Evolutionary conservation across 345 rosid genomes (phyloP), one percentile per base, ranked within the genome.

Genomic region (Melaleuca quinquenervia): DNA sequence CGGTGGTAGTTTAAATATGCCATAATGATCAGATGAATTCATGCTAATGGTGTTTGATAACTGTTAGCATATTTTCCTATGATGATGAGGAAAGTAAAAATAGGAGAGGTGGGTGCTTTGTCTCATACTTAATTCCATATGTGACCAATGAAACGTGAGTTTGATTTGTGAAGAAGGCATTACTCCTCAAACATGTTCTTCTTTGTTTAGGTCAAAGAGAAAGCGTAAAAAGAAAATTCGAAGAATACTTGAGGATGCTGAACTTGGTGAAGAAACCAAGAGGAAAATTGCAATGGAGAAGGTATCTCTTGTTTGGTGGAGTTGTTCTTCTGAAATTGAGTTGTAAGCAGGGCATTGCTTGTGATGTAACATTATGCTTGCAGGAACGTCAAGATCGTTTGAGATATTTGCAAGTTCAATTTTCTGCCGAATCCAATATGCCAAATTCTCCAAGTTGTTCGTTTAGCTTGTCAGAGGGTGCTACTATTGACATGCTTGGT

Each of bases 341-440:
- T 83, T 50, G 62, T 86, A 45, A 27, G 62, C 55, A 50, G 75
- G 84, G 58, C 84, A 83, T 85, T 90, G 87, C 85, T 82, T 84
- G 50, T 86, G 85, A 76, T 60, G 54, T 56, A 41, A 88, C 56
- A 80, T 83, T 55, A 86, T 75, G 84, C 89, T 87, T 90, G 87
- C 86, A 98, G 99, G 99, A 96, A 90, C 99, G 99, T 24, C 99
- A 96, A 90, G 99, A 98, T 85, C 96, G 96, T 82, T 91, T 98
- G 89, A 95, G 93, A 90, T 95, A 99, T 50, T 92, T 98, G 89
- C 89, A 93, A 88, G 89, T 54, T 32, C 97, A 95, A 89, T 95
- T 90, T 91, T 92, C 98, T 89, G 90, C 93, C 56, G 93, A 92
- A 90, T 94, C 95, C 88, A 90, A 90, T 84, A 86, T 91, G 87